Conservation (phyloP, 1,139 yeast genomes). For the Debaryomyces fabryi region DNA sequence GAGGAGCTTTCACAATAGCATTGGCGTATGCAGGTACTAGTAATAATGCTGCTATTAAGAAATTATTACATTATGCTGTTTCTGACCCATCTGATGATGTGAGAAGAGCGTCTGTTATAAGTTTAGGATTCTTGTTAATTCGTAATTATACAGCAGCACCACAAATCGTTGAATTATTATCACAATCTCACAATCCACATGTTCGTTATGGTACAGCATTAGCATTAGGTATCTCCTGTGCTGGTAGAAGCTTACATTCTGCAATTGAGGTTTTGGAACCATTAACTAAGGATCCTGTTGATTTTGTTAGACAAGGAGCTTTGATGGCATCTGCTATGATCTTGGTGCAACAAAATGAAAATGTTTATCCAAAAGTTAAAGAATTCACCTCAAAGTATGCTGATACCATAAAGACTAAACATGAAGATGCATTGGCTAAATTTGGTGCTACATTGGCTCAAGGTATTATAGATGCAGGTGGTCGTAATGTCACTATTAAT, state of each 20-base stretch:
- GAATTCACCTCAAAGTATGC: slow-evolving; percentile 75
- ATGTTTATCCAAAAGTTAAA: slow-evolving; percentile 76
- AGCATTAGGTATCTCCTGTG: slow-evolving; percentile 97
- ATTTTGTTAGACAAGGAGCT: slow-evolving; percentile 98
- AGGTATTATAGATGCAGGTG: slow-evolving; percentile 99
- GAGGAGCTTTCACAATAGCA: slow-evolving; percentile 93
- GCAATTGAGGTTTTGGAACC: slow-evolving; percentile 95
- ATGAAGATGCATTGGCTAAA: slow-evolving; percentile 95
- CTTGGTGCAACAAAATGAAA: slow-evolving; percentile 90
- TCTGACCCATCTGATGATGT: slow-evolving; percentile 97
- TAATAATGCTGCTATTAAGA: slow-evolving; percentile 81
- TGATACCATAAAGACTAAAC: slow-evolving; percentile 78
- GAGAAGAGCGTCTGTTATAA: slow-evolving; percentile 92
- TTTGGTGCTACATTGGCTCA: slow-evolving; percentile 97
- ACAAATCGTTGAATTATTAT: slow-evolving; percentile 86
- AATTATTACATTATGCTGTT: slow-evolving; percentile 88
- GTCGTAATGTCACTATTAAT: slow-evolving; percentile 93
- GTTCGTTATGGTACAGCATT: slow-evolving; percentile 98
- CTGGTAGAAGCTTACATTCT: slow-evolving; percentile 86
- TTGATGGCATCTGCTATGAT: slow-evolving; percentile 92
- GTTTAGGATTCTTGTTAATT: slow-evolving; percentile 88
- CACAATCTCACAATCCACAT: slow-evolving; percentile 96
- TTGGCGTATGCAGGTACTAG: slow-evolving; percentile 98
- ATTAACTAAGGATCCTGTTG: slow-evolving; percentile 89
- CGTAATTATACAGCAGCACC: slow-evolving; percentile 95